phyloP scores from a whole-genome alignment of 129 eudicot genomes.

The Ambrosia trifida region DNA sequence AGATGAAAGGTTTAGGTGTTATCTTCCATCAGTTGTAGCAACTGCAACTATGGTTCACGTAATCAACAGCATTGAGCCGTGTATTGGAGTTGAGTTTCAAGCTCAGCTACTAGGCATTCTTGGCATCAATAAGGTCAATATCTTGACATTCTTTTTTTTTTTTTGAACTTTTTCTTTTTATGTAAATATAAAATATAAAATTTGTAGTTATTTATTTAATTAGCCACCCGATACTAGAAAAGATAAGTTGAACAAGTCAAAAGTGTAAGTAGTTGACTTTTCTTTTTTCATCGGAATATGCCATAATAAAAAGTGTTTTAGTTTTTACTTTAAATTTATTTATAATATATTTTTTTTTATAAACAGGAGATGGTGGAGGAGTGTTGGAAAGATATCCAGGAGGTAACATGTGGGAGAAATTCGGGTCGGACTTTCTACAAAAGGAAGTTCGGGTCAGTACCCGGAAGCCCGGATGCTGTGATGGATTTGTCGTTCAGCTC shows the following conservation, averaged over 20 bases:
- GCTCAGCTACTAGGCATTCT: slow-evolving; percentile 63
- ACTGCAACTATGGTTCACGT: slow-evolving; percentile 82
- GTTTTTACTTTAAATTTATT: neutral
- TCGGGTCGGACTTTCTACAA: slow-evolving; percentile 45
- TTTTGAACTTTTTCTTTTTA: too few species aligned
- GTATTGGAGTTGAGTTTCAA: slow-evolving; percentile 53
- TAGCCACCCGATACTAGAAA: neutral
- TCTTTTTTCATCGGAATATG: neutral
- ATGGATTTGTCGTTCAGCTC: slow-evolving; percentile 73
- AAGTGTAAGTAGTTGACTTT: slow-evolving; percentile 23
- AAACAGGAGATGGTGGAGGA: slow-evolving; percentile 66
- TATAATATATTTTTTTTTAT: neutral
- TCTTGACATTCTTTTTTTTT: neutral
- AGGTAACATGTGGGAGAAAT: slow-evolving; percentile 43
- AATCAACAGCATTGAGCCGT: slow-evolving; percentile 62
- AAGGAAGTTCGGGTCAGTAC: slow-evolving; percentile 60
- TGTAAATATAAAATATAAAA: neutral
- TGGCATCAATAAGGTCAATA: slow-evolving; percentile 62
- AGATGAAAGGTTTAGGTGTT: slow-evolving; percentile 67
- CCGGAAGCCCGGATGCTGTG: slow-evolving; percentile 79
- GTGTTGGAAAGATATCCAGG: slow-evolving; percentile 58
- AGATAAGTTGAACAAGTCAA: slow-evolving; percentile 22
- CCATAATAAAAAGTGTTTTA: neutral
- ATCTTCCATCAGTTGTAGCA: slow-evolving; percentile 80
- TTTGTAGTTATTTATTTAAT: too few species aligned